Base-by-base conservation (phyloP, 306 rosid genomes). In the Vigna unguiculata region DNA sequence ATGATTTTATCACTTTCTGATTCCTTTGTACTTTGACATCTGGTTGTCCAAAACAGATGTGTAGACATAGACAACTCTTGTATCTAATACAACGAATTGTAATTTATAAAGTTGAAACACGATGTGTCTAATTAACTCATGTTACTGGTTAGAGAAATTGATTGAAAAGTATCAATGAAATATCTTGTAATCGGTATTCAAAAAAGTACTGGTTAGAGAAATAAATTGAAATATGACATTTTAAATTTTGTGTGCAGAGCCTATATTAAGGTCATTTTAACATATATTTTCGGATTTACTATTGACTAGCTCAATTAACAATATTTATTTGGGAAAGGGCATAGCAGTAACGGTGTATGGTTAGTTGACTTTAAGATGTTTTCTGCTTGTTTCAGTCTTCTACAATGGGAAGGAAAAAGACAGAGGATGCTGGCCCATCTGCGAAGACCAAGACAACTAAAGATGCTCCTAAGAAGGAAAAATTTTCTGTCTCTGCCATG, bases 401-500 rank as follows among this genome's bases (percentile, higher is more conserved):
- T 51, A 40, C 66, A 15, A 81, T 81, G 85, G 81, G 76, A 49
- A 69, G 63, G 66, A 81, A 69, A 46, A 81, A 81, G 81, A 25
- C 85, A 16, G 81, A 75, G 73, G 85, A 76, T 36, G 30, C 71
- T 16, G 84, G 70, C 34, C 55, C 78, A 36, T 53, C 78, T 25
- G 24, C 67, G 3, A 79, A 79, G 70, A 22, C 34, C 16, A 81
- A 81, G 59, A 16, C 77, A 5, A 14, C 60, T 25, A 81, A 81
- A 75, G 84, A 81, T 76, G 28, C 66, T 68, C 0, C 84, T 5
- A 81, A 81, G 81, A 81, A 81, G 70, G 84, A 76, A 60, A 81
- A 75, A 20, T 7, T 81, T 41, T 81, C 81, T 9, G 81, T 81
- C 66, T 81, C 84, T 60, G 84, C 84, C 20, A 75, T 81, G 77